Evolutionary conservation across 495 filamentous ascomycete species (phyloP).

Genomic region (Neurospora tetraspora): DNA sequence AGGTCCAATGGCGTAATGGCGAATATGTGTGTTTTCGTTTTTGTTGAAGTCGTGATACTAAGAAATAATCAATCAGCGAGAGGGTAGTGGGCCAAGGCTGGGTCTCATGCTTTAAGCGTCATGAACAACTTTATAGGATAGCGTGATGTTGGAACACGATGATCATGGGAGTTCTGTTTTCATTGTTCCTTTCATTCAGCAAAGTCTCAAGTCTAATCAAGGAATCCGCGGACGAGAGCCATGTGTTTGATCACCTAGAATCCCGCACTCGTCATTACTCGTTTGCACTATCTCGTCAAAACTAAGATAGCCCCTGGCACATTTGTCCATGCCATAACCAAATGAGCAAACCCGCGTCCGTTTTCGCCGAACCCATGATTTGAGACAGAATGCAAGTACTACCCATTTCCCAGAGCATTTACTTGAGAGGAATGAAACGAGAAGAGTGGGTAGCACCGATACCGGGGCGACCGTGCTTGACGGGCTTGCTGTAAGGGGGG

Average conservation of each 20-base stretch:
- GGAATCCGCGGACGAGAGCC: background rate
- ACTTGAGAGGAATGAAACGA: constrained; percentile 99
- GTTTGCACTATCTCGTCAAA: constrained; percentile 22
- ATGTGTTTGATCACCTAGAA: constrained; percentile 6
- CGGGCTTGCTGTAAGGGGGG: constrained; percentile 71
- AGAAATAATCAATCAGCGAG: background rate
- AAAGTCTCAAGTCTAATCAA: background rate
- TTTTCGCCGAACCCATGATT: constrained; percentile 32
- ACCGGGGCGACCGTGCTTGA: constrained; percentile 99
- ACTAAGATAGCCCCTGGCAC: constrained; percentile 22
- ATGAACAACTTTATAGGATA: background rate
- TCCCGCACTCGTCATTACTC: constrained; percentile 14
- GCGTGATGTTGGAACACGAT: background rate
- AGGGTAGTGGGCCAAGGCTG: background rate
- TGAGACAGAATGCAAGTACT: constrained; percentile 31
- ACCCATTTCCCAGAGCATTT: constrained; percentile 40
- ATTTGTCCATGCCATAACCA: constrained; percentile 19
- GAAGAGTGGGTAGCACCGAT: constrained; percentile 99
- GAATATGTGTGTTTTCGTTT: background rate
- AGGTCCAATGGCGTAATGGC: background rate
- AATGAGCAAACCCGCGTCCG: constrained; percentile 26
- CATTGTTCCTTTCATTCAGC: background rate
- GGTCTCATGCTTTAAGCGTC: background rate
- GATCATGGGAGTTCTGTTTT: background rate
- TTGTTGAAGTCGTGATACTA: background rate